These are phyloP conservation scores for Ustilago trichophora DNA, from an alignment of 1,284 basidiomycete species.

Conservation along the genomic window DNA sequence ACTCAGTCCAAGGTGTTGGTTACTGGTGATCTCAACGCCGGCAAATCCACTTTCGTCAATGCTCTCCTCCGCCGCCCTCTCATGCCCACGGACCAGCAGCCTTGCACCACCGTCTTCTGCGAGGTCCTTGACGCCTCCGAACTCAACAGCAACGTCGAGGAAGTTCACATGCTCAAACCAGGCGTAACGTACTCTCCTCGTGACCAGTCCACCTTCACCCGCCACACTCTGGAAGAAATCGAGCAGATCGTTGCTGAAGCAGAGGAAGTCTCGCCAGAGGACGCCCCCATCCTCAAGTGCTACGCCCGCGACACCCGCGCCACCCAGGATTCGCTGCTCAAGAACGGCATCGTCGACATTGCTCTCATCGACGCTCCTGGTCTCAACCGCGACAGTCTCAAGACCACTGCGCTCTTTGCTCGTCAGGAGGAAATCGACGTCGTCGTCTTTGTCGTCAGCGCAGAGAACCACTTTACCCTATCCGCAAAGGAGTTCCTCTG, in stretches of 20 bases:
- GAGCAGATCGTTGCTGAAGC: slow-evolving; percentile 78
- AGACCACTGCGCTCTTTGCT: slow-evolving; percentile 94
- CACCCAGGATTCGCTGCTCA: slow-evolving; percentile 67
- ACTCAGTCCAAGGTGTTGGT: slow-evolving; percentile 95
- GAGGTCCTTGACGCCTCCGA: slow-evolving; percentile 93
- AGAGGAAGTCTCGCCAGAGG: slow-evolving; percentile 74
- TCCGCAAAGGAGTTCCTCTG: slow-evolving; percentile 93
- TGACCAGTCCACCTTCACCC: slow-evolving; percentile 81
- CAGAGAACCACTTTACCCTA: slow-evolving; percentile 98
- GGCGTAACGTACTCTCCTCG: slow-evolving; percentile 76
- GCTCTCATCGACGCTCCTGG: slow-evolving; percentile 98
- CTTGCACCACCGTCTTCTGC: slow-evolving; percentile 95
- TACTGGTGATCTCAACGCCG: slow-evolving; percentile 98
- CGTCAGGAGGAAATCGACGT: slow-evolving; percentile 99
- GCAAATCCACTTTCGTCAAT: slow-evolving; percentile 98
- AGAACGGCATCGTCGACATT: slow-evolving; percentile 96
- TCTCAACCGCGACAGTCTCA: slow-evolving; percentile 91
- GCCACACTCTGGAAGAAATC: slow-evolving; percentile 76
- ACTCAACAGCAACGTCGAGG: slow-evolving; percentile 78
- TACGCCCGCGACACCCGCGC: slow-evolving; percentile 56
- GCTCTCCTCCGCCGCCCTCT: slow-evolving; percentile 79
- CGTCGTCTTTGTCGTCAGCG: slow-evolving; percentile 95
- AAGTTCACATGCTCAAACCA: slow-evolving; percentile 74
- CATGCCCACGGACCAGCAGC: slow-evolving; percentile 98
- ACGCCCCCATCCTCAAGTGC: slow-evolving; percentile 68